Evolutionary conservation across 495 filamentous ascomycete species (phyloP), one percentile per base, ranked within the genome.

Genomic region (Aspergillus cristatus): DNA sequence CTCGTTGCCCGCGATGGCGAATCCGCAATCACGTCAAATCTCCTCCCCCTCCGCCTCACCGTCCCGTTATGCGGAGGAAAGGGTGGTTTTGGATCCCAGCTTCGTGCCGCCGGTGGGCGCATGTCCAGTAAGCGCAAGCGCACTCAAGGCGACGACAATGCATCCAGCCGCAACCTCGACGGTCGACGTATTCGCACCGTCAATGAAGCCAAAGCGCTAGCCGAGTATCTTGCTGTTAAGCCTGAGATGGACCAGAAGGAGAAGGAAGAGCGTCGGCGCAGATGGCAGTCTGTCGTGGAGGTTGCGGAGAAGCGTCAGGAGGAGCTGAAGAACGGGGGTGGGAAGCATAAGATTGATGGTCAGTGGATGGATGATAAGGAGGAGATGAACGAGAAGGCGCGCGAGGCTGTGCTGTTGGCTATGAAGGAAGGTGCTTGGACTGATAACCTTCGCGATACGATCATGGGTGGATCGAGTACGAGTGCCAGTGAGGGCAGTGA

Each of bases 171-270:
- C 30, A 97, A 97, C 47, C 79, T 97, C 11, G 90, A 97, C 48
- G 91, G 91, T 0, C 81, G 93, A 7, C 76, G 91, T 25, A 60
- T 97, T 28, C 79, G 91, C 40, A 96, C 90, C 6, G 81, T 98
- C 28, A 89, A 81, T 37, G 90, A 96, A 50, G 91, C 93, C 13
- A 98, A 97, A 57, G 82, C 84, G 2, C 70, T 98, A 20, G 89
- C 93, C 0, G 90, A 97, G 55, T 97, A 94, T 54, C 72, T 97
- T 1, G 88, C 91, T 10, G 79, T 91, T 37, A 96, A 97, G 55
- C 91, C 93, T 0, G 91, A 95, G 40, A 94, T 96, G 88, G 91
- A 95, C 40, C 77, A 79, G 49, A 82, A 82, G 52, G 90, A 95
- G 54, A 86, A 87, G 41, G 88, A 93, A 53, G 81, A 82, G 57